A percentile compares a stretch with the other conserved stretches of the same genome.
These are phyloP conservation scores for Leccinum subrobustum DNA, from an alignment of 1,284 basidiomycete genomes.

Conservation along the genomic window DNA sequence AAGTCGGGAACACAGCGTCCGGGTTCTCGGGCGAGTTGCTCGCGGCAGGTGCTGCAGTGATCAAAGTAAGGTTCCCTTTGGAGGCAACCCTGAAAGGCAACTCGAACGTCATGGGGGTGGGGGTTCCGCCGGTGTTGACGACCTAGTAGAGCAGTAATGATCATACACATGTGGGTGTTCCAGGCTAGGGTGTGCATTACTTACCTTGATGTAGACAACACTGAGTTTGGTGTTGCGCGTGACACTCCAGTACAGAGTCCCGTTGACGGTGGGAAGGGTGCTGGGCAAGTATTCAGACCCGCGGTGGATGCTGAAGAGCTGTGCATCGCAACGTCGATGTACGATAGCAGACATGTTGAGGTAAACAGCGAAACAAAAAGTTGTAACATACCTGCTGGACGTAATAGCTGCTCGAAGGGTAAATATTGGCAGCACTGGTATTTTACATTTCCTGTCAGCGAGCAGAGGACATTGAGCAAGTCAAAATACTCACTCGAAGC, in stretches of 20 bases:
- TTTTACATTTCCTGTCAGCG: slow-evolving; percentile 11
- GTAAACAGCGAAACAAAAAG: background rate
- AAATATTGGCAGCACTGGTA: slow-evolving; percentile 49
- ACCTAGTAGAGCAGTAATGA: slow-evolving; percentile 37
- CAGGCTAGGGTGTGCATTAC: background rate
- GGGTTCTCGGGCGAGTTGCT: slow-evolving; percentile 58
- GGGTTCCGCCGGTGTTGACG: slow-evolving; percentile 46
- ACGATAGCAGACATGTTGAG: background rate
- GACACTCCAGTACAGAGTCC: slow-evolving; percentile 62
- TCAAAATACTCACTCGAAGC: slow-evolving; percentile 54
- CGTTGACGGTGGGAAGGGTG: slow-evolving; percentile 47
- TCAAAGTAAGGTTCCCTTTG: slow-evolving; percentile 5
- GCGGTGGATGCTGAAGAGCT: slow-evolving; percentile 62
- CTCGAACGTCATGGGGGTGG: slow-evolving; percentile 47
- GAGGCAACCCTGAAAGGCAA: slow-evolving; percentile 53
- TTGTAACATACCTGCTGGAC: slow-evolving; percentile 51
- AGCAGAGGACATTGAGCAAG: background rate
- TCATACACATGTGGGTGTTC: background rate
- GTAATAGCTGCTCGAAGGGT: slow-evolving; percentile 63
- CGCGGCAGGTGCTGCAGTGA: slow-evolving; percentile 45
- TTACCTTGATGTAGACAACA: slow-evolving; percentile 58
- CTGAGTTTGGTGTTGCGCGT: slow-evolving; percentile 40
- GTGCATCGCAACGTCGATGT: slow-evolving; percentile 1
- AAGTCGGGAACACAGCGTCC: slow-evolving; percentile 45
- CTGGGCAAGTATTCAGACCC: slow-evolving; percentile 65